Evolutionary conservation across 139 green algal genomes (phyloP).

Genomic region (Diplosphaera chodatii): DNA sequence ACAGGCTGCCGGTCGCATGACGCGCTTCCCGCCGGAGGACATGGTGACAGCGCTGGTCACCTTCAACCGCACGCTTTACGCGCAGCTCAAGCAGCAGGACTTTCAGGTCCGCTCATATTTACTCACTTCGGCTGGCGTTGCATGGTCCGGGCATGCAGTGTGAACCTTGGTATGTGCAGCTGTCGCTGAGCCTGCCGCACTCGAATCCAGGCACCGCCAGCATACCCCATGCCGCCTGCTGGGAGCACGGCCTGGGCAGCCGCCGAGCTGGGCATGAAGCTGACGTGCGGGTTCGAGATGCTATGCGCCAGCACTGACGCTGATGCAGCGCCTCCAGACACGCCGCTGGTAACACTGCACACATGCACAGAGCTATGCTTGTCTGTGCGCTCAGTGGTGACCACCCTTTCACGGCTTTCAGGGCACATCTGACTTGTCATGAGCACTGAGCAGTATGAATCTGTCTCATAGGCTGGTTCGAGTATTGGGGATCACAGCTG

Average conservation of each 20-base stretch:
- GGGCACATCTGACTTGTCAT: no score
- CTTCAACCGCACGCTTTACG: conserved; percentile 56
- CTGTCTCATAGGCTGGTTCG: no score
- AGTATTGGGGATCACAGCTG: conserved; percentile 30
- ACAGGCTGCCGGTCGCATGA: conserved; percentile 39
- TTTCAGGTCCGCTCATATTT: conserved; percentile 36
- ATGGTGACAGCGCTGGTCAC: conserved; percentile 18
- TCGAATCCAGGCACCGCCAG: conserved; percentile 28
- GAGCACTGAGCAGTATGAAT: no score
- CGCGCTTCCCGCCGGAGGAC: conserved; percentile 41
- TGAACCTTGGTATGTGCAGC: no score
- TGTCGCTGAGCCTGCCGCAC: no score
- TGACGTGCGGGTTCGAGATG: conserved; percentile 66
- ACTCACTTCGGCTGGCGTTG: no score
- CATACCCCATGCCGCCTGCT: conserved; percentile 31
- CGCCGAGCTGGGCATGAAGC: conserved; percentile 57
- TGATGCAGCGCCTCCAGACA: no score
- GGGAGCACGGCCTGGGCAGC: conserved; percentile 14
- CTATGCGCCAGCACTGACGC: conserved; percentile 17
- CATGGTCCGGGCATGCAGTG: no score
- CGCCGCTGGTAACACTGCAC: no score
- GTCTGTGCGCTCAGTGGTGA: no score
- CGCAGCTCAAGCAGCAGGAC: conserved; percentile 60
- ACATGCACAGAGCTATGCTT: no score
- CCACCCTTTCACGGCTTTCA: no score